Evolutionary conservation across 2,329 filamentous ascomycete species (phyloP).

Genomic region (Nigrospora sphaerica): DNA sequence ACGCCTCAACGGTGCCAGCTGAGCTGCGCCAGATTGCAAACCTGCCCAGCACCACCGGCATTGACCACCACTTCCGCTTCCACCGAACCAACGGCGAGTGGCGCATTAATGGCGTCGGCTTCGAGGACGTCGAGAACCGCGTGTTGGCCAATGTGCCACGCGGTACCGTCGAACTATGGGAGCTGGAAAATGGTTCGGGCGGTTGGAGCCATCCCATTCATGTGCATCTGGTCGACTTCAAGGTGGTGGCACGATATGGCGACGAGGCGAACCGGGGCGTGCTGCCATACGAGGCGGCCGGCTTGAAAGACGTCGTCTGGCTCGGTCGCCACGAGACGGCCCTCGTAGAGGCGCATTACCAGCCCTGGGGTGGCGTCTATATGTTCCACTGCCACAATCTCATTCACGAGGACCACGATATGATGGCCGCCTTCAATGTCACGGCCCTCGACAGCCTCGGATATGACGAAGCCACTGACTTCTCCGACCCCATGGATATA

Average conservation of each 20-base stretch:
- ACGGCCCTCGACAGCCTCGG: slow-evolving; percentile 26
- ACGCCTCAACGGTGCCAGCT: slow-evolving; percentile 26
- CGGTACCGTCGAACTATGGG: slow-evolving; percentile 41
- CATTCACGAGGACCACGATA: slow-evolving; percentile 36
- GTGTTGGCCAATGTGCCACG: slow-evolving; percentile 38
- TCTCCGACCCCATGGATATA: slow-evolving; percentile 28
- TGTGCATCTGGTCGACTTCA: slow-evolving; percentile 53
- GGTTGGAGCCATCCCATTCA: slow-evolving; percentile 48
- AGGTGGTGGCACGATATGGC: slow-evolving; percentile 40
- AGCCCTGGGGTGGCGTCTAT: slow-evolving; percentile 45
- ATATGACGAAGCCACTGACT: slow-evolving; percentile 27
- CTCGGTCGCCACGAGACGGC: slow-evolving; percentile 42
- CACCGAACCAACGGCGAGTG: slow-evolving; percentile 34
- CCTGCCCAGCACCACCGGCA: slow-evolving; percentile 24
- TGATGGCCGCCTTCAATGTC: slow-evolving; percentile 40
- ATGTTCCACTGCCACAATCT: slow-evolving; percentile 43
- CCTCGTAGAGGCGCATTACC: slow-evolving; percentile 41
- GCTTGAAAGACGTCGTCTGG: slow-evolving; percentile 52
- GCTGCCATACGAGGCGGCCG: slow-evolving; percentile 43
- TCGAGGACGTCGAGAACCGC: slow-evolving; percentile 37
- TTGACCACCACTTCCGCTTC: slow-evolving; percentile 39
- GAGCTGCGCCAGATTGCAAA: slow-evolving; percentile 29
- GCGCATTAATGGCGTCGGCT: slow-evolving; percentile 44
- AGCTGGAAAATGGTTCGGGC: slow-evolving; percentile 40
- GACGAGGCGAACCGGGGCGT: slow-evolving; percentile 29